A percentile compares a stretch with the other conserved stretches of the same genome.
Conservation (phyloP, 2,329 filamentous ascomycete species). For the Xylariaceae sp. region DNA sequence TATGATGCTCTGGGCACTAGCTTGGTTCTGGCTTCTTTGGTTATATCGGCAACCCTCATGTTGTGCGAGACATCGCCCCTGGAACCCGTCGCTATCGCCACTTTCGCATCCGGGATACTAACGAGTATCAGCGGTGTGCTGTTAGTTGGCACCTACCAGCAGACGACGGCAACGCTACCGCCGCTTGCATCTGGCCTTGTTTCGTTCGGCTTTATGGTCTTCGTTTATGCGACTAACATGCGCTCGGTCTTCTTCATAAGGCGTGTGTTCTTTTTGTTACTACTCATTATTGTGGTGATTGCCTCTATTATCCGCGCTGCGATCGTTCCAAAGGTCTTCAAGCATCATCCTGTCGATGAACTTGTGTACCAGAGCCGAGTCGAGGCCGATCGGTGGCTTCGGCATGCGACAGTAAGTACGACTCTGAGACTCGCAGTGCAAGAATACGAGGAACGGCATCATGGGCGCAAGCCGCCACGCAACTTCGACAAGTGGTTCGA, state of each 20-base stretch:
- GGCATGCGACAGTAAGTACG: constrained; percentile 42
- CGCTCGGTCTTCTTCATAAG: constrained; percentile 40
- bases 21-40: constrained; percentile 39
- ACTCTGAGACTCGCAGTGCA: constrained; percentile 43
- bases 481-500: constrained; percentile 82
- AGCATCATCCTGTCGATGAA: constrained; percentile 43
- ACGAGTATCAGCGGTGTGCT: constrained; percentile 35
- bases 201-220: constrained; percentile 38
- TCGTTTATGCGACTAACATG: constrained; percentile 41
- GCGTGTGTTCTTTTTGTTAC: constrained; percentile 37
- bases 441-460: constrained; percentile 47
- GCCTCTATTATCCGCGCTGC: constrained; percentile 36
- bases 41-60: constrained; percentile 43
- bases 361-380: constrained; percentile 46
- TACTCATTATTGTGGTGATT: constrained; percentile 37
- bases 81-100: constrained; percentile 39
- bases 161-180: constrained; percentile 35
- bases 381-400: constrained; percentile 45
- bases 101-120: constrained; percentile 39
- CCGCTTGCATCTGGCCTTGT: constrained; percentile 38
- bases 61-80: constrained; percentile 44
- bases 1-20: constrained; percentile 48
- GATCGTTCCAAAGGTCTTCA: constrained; percentile 30
- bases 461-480: constrained; percentile 68
- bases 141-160: constrained; percentile 42